Evolutionary conservation across 176 grass and related monocot genomes (phyloP), one percentile per base, ranked within the genome.

Genomic region (Phragmites australis): DNA sequence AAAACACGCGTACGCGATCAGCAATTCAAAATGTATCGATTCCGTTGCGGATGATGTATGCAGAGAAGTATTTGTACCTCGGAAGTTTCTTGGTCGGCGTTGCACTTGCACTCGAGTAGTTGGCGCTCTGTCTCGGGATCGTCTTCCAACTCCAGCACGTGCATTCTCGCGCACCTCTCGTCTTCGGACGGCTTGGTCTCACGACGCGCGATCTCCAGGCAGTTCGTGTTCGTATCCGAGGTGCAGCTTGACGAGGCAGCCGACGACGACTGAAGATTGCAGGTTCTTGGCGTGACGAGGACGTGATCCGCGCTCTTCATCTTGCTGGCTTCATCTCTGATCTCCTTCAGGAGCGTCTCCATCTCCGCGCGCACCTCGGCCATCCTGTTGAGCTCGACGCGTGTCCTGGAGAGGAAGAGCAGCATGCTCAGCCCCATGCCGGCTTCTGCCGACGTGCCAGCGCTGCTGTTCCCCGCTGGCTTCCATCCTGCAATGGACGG

Each of bases 381-480:
- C 83, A 94, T 91, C 87, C 80, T 76, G 50, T 74, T 91, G 3
- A 94, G 74, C 73, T 94, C 92, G 22, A 76, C 84, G 47, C 75
- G 79, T 0, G 82, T 81, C 80, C 64, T 83, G 10, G 76, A 70
- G 25, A 94, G 76, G 45, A 88, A 51, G 66, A 91, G 61, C 14
- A 85, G 65, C 54, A 90, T 51, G 68, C 85, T 82, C 5, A 90
- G 51, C 25, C 79, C 88, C 82, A 90, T 74, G 26, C 85, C 82
- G 17, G 74, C 14, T 5, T 83, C 77, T 12, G 72, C 65, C 21
- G 76, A n/a, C 3, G 9, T 17, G 12, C 37, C 21, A 41, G 26
- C 18, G 58, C 47, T 9, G n/a, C 50, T 21, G 34, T 31, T 49
- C 31, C 75, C 11, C 23, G 41, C 52, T 29, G 23, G 74, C 67